Evolutionary conservation across 2,329 filamentous ascomycete genomes (phyloP).

Genomic region (Aspergillus pseudonomiae): DNA sequence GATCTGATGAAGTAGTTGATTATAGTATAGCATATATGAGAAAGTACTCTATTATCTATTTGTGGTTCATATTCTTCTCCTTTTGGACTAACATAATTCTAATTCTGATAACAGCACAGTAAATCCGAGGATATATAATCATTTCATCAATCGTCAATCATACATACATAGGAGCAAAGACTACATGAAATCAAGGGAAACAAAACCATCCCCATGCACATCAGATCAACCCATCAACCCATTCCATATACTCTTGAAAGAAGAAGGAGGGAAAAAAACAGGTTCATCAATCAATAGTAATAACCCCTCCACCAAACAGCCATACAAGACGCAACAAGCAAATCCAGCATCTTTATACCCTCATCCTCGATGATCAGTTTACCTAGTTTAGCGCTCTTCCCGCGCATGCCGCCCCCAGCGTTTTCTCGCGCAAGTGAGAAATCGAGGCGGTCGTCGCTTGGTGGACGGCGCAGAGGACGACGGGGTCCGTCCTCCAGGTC

Average conservation of each 20-base stretch:
- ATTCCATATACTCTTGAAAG: conserved; percentile 7
- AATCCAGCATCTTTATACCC: conserved; percentile 91
- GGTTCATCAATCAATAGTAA: conserved; percentile 10
- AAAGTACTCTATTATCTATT: background rate
- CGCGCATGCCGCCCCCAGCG: conserved; percentile 82
- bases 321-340: conserved; percentile 88
- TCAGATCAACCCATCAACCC: background rate
- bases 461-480: conserved; percentile 29
- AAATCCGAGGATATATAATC: conserved; percentile 3
- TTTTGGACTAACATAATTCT: background rate
- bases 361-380: conserved; percentile 90
- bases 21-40: conserved; percentile 3
- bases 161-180: conserved; percentile 5
- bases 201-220: background rate
- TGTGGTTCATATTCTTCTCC: background rate
- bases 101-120: background rate
- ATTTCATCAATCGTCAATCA: conserved; percentile 14
- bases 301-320: conserved; percentile 85
- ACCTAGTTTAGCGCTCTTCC: conserved; percentile 86
- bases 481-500: conserved; percentile 19
- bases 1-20: conserved; percentile 4
- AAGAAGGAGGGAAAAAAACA: conserved; percentile 5
- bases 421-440: conserved; percentile 77
- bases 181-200: background rate
- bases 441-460: conserved; percentile 60